Evolutionary conservation across 2,329 filamentous ascomycete species (phyloP).

Genomic region (Chaetomium sp.): DNA sequence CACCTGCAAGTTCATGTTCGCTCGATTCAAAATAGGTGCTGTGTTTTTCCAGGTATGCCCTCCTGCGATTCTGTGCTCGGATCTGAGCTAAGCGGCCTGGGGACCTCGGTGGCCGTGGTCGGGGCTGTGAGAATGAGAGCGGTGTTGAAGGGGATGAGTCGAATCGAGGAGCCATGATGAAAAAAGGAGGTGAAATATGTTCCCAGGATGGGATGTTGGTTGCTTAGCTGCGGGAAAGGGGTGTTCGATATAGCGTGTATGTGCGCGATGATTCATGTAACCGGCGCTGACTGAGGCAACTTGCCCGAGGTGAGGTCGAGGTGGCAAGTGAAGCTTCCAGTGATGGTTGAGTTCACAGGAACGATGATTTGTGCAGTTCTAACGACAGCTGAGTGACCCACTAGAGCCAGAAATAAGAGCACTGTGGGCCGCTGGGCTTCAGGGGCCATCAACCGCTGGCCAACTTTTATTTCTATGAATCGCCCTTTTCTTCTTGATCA

Average conservation of each 20-base stretch:
- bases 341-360: neutral
- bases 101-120: slow-evolving; percentile 49
- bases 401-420: neutral
- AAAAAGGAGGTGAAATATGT: neutral
- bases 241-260: neutral
- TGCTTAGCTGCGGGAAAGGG: neutral
- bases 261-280: neutral
- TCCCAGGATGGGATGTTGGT: neutral
- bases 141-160: slow-evolving; percentile 27
- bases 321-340: neutral
- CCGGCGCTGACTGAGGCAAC: neutral
- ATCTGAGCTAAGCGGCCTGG: slow-evolving; percentile 51
- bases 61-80: slow-evolving; percentile 71
- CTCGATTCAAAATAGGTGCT: slow-evolving; percentile 67
- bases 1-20: slow-evolving; percentile 60
- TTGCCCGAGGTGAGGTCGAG: neutral
- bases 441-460: neutral
- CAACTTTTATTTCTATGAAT: no score
- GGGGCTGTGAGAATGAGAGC: slow-evolving; percentile 42
- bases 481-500: neutral
- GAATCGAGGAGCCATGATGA: slow-evolving; percentile 25
- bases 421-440: slow-evolving; percentile 11
- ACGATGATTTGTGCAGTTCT: neutral
- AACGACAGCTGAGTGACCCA: neutral
- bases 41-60: slow-evolving; percentile 72